phyloP scores from a whole-genome alignment of 805 yeast species.

The Yarrowia sp. region DNA sequence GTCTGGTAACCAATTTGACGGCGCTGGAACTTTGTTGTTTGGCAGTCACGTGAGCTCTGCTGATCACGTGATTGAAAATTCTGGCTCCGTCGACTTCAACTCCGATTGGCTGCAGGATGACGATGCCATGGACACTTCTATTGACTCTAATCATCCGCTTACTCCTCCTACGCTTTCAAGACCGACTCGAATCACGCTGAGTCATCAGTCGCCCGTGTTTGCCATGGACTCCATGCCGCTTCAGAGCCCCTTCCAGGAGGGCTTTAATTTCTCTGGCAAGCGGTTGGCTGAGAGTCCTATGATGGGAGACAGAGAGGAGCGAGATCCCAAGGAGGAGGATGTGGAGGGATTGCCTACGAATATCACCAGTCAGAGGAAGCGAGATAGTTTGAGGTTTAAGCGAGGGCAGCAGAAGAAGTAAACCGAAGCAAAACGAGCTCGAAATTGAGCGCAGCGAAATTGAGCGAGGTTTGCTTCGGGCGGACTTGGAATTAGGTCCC shows the following conservation, averaged over 20 bases:
- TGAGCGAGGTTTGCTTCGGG: no score
- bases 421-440: neutral
- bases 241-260: constrained; percentile 31
- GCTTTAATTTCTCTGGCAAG: constrained; percentile 1
- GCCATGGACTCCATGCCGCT: constrained; percentile 32
- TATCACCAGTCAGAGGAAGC: constrained; percentile 34
- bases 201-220: constrained; percentile 25
- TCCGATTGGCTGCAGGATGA: constrained; percentile 36
- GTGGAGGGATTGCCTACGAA: constrained; percentile 30
- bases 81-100: constrained; percentile 9
- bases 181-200: constrained; percentile 15
- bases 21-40: constrained; percentile 5
- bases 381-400: constrained; percentile 39
- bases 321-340: constrained; percentile 10
- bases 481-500: no score
- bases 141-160: constrained; percentile 13
- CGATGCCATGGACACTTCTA: constrained; percentile 25
- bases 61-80: neutral
- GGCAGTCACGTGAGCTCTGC: constrained; percentile 9
- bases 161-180: constrained; percentile 20
- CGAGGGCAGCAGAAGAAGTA: constrained; percentile 37
- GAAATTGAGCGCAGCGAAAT: neutral
- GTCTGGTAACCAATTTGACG: no score
- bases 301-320: constrained; percentile 5
- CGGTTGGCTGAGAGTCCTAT: constrained; percentile 14